Conservation (phyloP, 2,329 filamentous ascomycete species). For the Colletotrichum theobromicola region DNA sequence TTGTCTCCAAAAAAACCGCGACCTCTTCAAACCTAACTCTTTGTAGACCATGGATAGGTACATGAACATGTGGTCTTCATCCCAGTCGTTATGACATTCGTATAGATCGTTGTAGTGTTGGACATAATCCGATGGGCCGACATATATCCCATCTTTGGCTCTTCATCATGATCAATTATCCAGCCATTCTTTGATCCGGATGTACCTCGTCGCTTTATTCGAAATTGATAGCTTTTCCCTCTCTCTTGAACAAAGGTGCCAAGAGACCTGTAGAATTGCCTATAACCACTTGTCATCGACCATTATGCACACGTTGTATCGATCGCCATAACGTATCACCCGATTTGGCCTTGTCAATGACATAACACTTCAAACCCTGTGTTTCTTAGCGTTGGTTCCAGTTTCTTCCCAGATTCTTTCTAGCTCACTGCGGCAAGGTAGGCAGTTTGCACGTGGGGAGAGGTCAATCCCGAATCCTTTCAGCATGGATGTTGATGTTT, state of each 20-base stretch:
- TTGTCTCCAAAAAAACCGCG: not conserved
- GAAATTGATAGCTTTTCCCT: not conserved
- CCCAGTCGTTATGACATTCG: not conserved
- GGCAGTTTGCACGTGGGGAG: no score
- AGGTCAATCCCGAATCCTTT: no score
- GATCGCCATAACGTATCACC: not conserved
- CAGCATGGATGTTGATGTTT: no score
- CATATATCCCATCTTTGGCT: not conserved
- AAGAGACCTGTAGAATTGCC: not conserved
- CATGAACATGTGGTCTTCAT: not conserved
- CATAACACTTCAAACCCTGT: no score
- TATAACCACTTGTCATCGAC: not conserved
- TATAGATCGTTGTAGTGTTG: not conserved
- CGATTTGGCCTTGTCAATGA: not conserved
- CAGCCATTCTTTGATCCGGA: not conserved
- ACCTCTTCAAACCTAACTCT: not conserved
- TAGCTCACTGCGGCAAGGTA: no score
- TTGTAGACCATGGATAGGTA: not conserved
- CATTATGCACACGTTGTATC: not conserved
- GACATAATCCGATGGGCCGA: not conserved
- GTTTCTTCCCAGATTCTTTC: no score
- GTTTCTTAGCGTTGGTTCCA: not conserved
- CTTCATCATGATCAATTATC: not conserved
- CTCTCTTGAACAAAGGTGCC: not conserved
- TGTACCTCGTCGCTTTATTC: not conserved